These are phyloP conservation scores for Trametes punicea DNA, from an alignment of 768 basidiomycete genomes.

Conservation along the genomic window DNA sequence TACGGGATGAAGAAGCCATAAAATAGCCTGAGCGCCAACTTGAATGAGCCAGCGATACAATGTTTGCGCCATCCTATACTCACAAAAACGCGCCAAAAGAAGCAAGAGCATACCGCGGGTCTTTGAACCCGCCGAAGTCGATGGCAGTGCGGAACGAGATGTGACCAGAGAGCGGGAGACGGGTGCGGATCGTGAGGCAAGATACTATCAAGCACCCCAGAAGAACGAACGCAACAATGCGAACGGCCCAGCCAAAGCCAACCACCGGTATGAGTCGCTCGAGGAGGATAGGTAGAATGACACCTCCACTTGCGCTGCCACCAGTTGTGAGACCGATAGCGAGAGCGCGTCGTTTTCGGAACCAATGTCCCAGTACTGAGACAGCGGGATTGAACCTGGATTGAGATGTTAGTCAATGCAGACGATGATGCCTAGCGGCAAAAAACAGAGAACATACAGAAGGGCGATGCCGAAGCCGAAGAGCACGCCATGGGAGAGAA, in stretches of 20 bases:
- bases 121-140: conserved; percentile 29
- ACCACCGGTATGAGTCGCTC: conserved; percentile 38
- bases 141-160: conserved; percentile 24
- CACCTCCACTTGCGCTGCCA: conserved; percentile 45
- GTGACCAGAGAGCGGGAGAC: conserved; percentile 27
- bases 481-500: conserved; percentile 31
- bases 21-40: conserved; percentile 23
- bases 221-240: conserved; percentile 29
- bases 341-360: conserved; percentile 33
- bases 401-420: background rate
- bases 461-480: conserved; percentile 30
- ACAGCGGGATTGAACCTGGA: conserved; percentile 33
- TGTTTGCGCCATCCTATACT: background rate
- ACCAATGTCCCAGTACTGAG: conserved; percentile 34
- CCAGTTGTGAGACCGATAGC: conserved; percentile 37
- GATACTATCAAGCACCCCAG: conserved; percentile 26
- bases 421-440: background rate
- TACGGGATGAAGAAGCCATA: conserved; percentile 34
- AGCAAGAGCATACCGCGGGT: conserved; percentile 23
- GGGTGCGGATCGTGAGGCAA: conserved; percentile 27
- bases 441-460: conserved; percentile 9
- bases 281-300: conserved; percentile 50
- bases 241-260: conserved; percentile 32
- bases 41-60: background rate
- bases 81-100: conserved; percentile 25